These are phyloP conservation scores for Microdochium nivale DNA, from an alignment of 2,329 filamentous ascomycete genomes.

Conservation along the genomic window DNA sequence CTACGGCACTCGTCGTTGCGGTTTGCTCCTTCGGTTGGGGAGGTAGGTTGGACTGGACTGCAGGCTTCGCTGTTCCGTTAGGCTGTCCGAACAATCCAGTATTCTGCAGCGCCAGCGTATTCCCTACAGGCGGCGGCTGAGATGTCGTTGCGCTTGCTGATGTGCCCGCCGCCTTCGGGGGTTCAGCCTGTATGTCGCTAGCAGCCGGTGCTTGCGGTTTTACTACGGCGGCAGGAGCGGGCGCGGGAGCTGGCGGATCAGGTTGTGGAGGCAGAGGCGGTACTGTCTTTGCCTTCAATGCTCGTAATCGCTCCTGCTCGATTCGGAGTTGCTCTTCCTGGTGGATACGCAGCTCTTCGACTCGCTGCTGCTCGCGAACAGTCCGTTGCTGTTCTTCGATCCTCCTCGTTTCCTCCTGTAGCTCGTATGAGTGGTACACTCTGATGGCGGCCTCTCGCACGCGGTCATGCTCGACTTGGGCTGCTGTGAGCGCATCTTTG, in stretches of 20 bases:
- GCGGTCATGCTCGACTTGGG: conserved; percentile 57
- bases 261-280: conserved; percentile 32
- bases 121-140: neutral
- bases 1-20: conserved; percentile 1
- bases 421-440: conserved; percentile 37
- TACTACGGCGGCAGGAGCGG: conserved; percentile 8
- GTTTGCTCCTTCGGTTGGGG: neutral
- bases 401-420: conserved; percentile 28
- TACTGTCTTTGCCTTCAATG: conserved; percentile 34
- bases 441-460: conserved; percentile 45
- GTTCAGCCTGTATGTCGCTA: neutral
- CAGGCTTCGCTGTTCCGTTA: neutral
- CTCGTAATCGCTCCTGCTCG: conserved; percentile 38
- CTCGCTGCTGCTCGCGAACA: conserved; percentile 33
- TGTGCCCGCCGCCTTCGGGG: neutral
- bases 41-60: neutral
- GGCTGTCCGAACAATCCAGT: neutral
- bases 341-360: conserved; percentile 35
- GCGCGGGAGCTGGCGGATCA: conserved; percentile 2
- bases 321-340: conserved; percentile 35
- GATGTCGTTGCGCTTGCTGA: neutral
- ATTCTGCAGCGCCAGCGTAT: neutral
- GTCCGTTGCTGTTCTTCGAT: conserved; percentile 24
- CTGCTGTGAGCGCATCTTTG: conserved; percentile 56
- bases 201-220: conserved; percentile 6